Conservation (phyloP, 1,284 basidiomycete species). For the Ceratobasidium sp. region DNA sequence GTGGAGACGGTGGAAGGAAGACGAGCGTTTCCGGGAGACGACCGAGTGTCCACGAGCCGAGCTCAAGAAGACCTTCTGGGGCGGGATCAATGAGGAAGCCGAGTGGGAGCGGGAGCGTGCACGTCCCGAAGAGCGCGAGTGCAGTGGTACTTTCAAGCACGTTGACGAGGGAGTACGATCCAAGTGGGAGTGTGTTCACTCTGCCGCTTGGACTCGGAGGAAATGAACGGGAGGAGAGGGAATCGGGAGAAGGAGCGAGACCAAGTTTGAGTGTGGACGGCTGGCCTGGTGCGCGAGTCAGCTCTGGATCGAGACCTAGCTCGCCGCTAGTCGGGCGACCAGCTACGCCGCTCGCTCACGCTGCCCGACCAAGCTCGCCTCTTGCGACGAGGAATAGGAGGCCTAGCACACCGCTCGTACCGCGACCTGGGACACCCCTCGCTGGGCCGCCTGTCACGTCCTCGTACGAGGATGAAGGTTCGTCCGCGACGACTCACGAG, state of each 20-base stretch:
- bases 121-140: conserved; percentile 22
- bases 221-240: neutral
- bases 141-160: conserved; percentile 1
- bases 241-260: neutral
- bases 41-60: too few relatives aligned
- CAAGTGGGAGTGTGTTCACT: conserved; percentile 36
- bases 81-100: neutral
- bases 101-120: neutral
- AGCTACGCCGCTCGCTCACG: neutral
- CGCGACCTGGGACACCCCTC: conserved; percentile 8
- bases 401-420: conserved; percentile 18
- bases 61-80: too few relatives aligned
- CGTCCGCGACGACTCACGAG: too few relatives aligned
- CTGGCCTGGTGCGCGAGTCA: neutral
- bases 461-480: neutral
- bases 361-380: conserved; percentile 24
- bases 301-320: neutral
- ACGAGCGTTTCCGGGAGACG: too few relatives aligned
- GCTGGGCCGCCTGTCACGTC: conserved; percentile 2
- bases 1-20: neutral
- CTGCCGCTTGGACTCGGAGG: conserved; percentile 19
- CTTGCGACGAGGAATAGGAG: conserved; percentile 18
- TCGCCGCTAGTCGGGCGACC: conserved; percentile 12
- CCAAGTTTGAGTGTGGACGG: conserved; percentile 16
- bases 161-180: conserved; percentile 13